Conservation (phyloP, 139 green algal species). For the Nannochloris sp. region DNA sequence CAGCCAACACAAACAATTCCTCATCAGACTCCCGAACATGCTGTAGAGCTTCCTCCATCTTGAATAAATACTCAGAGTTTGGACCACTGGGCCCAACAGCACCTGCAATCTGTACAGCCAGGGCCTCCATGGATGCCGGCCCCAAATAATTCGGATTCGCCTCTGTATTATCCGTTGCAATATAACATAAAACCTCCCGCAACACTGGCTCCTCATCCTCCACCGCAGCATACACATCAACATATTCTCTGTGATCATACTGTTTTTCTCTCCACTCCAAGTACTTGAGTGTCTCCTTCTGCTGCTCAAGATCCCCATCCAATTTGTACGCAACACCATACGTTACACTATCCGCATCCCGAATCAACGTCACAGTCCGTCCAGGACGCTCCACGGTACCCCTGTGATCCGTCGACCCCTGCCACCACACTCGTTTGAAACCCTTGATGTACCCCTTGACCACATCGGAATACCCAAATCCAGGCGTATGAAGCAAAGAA, state of each 20-base stretch:
- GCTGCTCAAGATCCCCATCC: conserved; percentile 31
- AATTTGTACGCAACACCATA: conserved; percentile 46
- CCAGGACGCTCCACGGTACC: conserved; percentile 37
- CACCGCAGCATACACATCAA: conserved; percentile 31
- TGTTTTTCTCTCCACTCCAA: conserved; percentile 76
- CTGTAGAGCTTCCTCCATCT: conserved; percentile 42
- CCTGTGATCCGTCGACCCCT: conserved; percentile 35
- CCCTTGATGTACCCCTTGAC: conserved; percentile 35
- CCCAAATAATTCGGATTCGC: conserved; percentile 60
- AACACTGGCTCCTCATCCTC: conserved; percentile 3
- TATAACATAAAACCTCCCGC: conserved; percentile 34
- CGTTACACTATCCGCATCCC: conserved; percentile 16
- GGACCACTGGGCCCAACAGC: conserved; percentile 43
- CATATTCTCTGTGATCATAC: conserved; percentile 53
- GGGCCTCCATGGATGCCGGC: conserved; percentile 24
- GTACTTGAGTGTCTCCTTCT: conserved; percentile 45
- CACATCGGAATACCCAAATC: conserved; percentile 26
- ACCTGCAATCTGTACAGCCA: conserved; percentile 47
- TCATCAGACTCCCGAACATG: conserved; percentile 15
- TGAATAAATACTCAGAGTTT: conserved; percentile 65
- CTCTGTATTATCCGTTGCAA: conserved; percentile 30
- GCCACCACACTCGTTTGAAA: conserved; percentile 43
- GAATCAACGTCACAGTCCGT: conserved; percentile 57
- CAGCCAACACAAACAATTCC: conserved; percentile 1
- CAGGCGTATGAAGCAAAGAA: conserved; percentile 27